Evolutionary conservation across 768 basidiomycete genomes (phyloP), one percentile per base, ranked within the genome.

Genomic region (Lactarius pseudohatsudake): DNA sequence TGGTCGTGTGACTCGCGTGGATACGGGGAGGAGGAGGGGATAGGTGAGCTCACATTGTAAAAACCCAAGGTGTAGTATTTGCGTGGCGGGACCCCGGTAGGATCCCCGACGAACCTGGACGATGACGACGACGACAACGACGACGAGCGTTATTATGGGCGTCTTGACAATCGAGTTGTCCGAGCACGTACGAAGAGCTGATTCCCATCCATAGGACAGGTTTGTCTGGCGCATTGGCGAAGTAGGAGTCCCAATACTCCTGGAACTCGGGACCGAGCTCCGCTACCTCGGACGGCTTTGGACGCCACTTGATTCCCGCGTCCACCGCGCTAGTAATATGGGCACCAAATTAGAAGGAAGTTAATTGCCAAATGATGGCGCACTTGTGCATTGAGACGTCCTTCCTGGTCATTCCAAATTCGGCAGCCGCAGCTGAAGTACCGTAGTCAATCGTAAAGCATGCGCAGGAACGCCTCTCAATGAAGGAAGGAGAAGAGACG

Each of bases 341-440:
- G 20, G 57, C 15, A 36, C 53, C 26, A 38, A 34, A 4, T 26
- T 36, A 55, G 16, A 57, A 54, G 26, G 18, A 15, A 3, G 63
- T 10, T 16, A 7, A n/a, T 45, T 20, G 11, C 1, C 15, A 26
- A 18, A 16, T 22, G 5, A 15, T 38, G 11, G 87, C 79, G 1
- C 38, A 86, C 88, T 85, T 88, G 68, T 82, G 79, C 0, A 85
- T 79, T 70, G 72, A 89, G 76, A 56, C 83, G 69, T 3, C 85
- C 85, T 43, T 72, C 77, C 0, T 84, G 0, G 74, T 72, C 26
- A 72, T 69, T 7, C 72, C 64, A 74, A 77, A 83, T 53, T 79
- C 74, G 30, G 59, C 69, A 32, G 70, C 70, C 72, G 77, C 76
- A 58, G 75, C 79, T 81, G 41, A n/a, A 34, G 36, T 36, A 0